Conservation (phyloP, 2,329 filamentous ascomycete genomes). For the Aspergillus bombycis region DNA sequence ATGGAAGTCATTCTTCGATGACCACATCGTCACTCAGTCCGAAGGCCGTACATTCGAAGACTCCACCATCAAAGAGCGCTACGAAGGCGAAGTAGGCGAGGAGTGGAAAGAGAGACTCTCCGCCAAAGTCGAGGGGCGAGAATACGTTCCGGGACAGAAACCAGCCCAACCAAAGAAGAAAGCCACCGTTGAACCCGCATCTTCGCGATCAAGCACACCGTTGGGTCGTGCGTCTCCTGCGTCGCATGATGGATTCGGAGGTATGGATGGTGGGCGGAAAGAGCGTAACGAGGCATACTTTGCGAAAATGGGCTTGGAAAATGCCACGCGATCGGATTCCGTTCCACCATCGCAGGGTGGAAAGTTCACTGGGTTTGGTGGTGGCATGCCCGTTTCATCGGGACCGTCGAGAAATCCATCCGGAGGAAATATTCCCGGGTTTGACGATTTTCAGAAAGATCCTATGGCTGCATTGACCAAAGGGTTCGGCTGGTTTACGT, state of each 20-base stretch:
- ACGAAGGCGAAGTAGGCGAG: conserved; percentile 86
- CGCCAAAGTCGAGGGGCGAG: conserved; percentile 82
- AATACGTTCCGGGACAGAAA: conserved; percentile 78
- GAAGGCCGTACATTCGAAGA: conserved; percentile 77
- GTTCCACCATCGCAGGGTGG: conserved; percentile 88
- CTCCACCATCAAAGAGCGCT: conserved; percentile 85
- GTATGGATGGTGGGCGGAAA: conserved; percentile 56
- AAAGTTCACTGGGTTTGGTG: conserved; percentile 90
- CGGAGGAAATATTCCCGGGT: conserved; percentile 52
- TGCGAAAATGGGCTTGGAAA: conserved; percentile 78
- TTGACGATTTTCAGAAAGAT: conserved; percentile 91
- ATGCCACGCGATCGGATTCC: conserved; percentile 72
- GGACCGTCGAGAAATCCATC: conserved; percentile 23
- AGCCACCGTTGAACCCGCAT: conserved; percentile 36
- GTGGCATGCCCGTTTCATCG: conserved; percentile 62
- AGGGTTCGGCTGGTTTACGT: conserved; percentile 92
- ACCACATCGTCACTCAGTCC: conserved; percentile 67
- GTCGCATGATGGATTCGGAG: conserved; percentile 28
- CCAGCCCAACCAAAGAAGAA: conserved; percentile 44
- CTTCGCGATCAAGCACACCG: conserved; percentile 33
- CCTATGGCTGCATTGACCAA: conserved; percentile 86
- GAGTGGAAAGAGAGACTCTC: conserved; percentile 92
- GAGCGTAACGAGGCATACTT: conserved; percentile 85
- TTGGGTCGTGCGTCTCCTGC: conserved; percentile 30
- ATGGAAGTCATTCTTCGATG: conserved; percentile 86